Evolutionary conservation across 768 basidiomycete genomes (phyloP), one percentile per base, ranked within the genome.

Genomic region (Kwoniella bestiolae): DNA sequence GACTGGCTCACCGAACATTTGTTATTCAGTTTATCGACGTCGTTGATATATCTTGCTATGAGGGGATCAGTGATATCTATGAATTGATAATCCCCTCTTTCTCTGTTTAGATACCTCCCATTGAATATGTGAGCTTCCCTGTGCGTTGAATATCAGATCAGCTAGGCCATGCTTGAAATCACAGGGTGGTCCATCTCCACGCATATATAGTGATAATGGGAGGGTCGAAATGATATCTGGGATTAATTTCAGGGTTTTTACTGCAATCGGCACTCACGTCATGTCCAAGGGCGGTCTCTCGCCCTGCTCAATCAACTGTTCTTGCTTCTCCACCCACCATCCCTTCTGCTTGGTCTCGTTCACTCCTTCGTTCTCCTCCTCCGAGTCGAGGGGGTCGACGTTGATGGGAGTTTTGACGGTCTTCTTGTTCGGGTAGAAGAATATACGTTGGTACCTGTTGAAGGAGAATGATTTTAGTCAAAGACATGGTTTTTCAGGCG

Each of bases 41-140:
- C 87, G 66, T 90, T 85, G 56, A 98, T 91, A 86, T 94, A 89
- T 38, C 84, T 84, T 70, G 87, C 87, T 52, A 96, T 81, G 86
- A 94, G 89, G 5, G 89, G 87, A 77, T 99, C 96, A 6, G 84
- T 82, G 69, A 99, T 90, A 79, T 99, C 96, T 79, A 91, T 91
- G 5, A 99, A 84, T 80, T 98, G 96, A 82, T 92, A 99, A 18
- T 92, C 91, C 1, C 92, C 93, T 0, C 91, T 90, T 79, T 95
- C 91, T 71, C 90, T 88, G 49, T 89, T 87, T 50, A 92, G 81
- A 6, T 86, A 86, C 63, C 86, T 78, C 0, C 95, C 96, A 78
- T 99, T 92, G 71, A 98, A 99, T 32, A 93, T 85, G 78, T 98
- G 92, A 0, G 90, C 89, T 71, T 83, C 84, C 25, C 79, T 83